These are phyloP conservation scores for Pichia rugopelliculosa DNA, from an alignment of 805 yeast genomes.

Conservation along the genomic window DNA sequence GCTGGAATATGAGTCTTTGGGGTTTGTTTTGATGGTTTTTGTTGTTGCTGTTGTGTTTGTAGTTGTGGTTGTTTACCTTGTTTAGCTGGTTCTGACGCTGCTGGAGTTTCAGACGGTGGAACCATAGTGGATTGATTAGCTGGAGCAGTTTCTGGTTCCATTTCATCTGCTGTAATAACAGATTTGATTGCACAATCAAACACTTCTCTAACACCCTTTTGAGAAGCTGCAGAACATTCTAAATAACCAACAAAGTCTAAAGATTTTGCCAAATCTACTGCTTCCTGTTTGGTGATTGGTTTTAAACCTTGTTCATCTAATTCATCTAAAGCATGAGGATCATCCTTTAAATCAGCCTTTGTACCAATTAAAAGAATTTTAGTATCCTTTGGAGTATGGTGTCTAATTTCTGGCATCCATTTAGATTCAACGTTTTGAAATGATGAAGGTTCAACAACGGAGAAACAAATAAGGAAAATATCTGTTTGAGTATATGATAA, in stretches of 20 bases:
- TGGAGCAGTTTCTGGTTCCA: slow-evolving; percentile 2
- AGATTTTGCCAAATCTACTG: slow-evolving; percentile 58
- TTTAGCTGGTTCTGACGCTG: not conserved
- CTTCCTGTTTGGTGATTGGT: slow-evolving; percentile 60
- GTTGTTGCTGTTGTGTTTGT: not conserved
- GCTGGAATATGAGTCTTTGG: slow-evolving; percentile 10
- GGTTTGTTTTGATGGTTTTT: slow-evolving; percentile 1
- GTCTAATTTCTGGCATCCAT: slow-evolving; percentile 82
- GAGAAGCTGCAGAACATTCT: slow-evolving; percentile 89
- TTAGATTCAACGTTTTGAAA: slow-evolving; percentile 74
- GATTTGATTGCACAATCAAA: slow-evolving; percentile 76
- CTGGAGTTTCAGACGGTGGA: not conserved
- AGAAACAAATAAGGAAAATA: slow-evolving; percentile 78
- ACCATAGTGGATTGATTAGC: not conserved
- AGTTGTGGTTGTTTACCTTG: not conserved
- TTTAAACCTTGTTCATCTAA: slow-evolving; percentile 52
- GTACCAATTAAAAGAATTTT: slow-evolving; percentile 77
- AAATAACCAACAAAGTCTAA: slow-evolving; percentile 66
- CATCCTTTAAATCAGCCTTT: slow-evolving; percentile 80
- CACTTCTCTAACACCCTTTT: slow-evolving; percentile 75
- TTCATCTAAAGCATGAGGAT: slow-evolving; percentile 64
- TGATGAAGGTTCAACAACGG: slow-evolving; percentile 73
- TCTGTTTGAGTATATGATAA: slow-evolving; percentile 89
- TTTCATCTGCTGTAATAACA: slow-evolving; percentile 47
- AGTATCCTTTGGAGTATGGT: slow-evolving; percentile 68